Evolutionary conservation across 1,139 yeast species (phyloP), one percentile per base, ranked within the genome.

Genomic region (Wickerhamiella infanticola): DNA sequence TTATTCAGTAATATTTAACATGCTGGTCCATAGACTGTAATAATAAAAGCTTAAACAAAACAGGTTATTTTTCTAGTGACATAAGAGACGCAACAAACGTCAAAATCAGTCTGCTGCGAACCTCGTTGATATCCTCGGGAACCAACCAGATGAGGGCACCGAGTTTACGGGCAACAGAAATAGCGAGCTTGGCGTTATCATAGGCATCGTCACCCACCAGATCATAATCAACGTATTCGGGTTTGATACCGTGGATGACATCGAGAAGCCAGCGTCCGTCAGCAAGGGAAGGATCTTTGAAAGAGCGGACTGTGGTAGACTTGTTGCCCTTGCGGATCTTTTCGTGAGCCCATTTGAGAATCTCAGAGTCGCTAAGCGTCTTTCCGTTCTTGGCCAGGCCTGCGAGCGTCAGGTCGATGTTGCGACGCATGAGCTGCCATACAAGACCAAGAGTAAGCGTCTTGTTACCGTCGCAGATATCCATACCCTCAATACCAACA

Each of bases 361-460:
- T 88, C 62, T 90, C 97, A 31, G 77, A 51, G 66, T 90, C 98
- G 23, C 85, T 67, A 54, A 88, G 68, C 53, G 80, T 84, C 58
- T 73, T 73, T 45, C 90, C 94, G 51, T 77, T 75, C 49, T 79
- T 70, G 5, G 88, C 75, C 56, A 90, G 71, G 45, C 77, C 73
- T 48, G 82, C 72, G 61, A 90, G 74, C 1, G 98, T 90, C 53
- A 79, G 75, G 50, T 80, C 80, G 56, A 90, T 90, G 65, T 90
- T 90, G 63, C 94, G 79, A 64, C 98, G 80, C 99, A 90, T 90
- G 59, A 90, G 74, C 69, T 90, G 99, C 99, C 99, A 90, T 37
- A 90, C 97, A 50, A 90, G 74, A n/a, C 94, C 98, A 56, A 93
- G 73, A 0, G 95, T 85, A 55, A 93, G 73, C 46, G 93, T 72